phyloP scores from a whole-genome alignment of 2,329 filamentous ascomycete species.

The Fonsecaea erecta region DNA sequence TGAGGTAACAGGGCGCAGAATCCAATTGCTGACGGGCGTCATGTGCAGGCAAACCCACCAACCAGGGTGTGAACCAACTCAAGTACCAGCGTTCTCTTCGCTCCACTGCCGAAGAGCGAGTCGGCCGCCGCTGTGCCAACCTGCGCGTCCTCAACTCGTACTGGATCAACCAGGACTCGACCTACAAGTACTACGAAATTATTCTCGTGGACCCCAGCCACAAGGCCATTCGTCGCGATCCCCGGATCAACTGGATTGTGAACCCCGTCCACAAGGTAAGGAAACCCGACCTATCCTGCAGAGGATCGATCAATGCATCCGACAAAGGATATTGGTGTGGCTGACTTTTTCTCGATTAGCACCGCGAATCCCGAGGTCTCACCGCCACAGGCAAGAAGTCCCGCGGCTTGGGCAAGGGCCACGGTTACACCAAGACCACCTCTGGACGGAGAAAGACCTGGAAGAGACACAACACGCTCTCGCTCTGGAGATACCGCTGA shows the following conservation, averaged over 20 bases:
- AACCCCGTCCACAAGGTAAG: constrained; percentile 93
- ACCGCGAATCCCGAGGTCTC: constrained; percentile 96
- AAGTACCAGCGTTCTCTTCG: constrained; percentile 99
- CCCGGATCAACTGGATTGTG: constrained; percentile 99
- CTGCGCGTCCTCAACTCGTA: constrained; percentile 99
- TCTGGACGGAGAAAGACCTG: constrained; percentile 99
- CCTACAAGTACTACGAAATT: constrained; percentile 99
- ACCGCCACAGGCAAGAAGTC: constrained; percentile 99
- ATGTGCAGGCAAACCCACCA: constrained; percentile 93
- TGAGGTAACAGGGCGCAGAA: too few species aligned
- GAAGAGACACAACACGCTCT: constrained; percentile 99
- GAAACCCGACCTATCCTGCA: constrained; percentile 3
- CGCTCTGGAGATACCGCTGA: constrained; percentile 89
- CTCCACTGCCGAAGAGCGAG: constrained; percentile 98
- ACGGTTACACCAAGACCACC: constrained; percentile 98
- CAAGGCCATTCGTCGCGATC: constrained; percentile 99
- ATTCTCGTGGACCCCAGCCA: constrained; percentile 99
- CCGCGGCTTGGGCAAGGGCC: constrained; percentile 98
- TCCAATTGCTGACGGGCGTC: neutral
- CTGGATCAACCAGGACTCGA: constrained; percentile 99
- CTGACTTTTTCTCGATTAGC: constrained; percentile 54
- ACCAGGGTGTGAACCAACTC: constrained; percentile 99
- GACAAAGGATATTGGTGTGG: neutral
- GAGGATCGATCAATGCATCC: neutral
- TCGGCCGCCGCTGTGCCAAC: constrained; percentile 98